Base-by-base conservation (phyloP, 2,329 filamentous ascomycete genomes). In the Rachicladosporium sp. region DNA sequence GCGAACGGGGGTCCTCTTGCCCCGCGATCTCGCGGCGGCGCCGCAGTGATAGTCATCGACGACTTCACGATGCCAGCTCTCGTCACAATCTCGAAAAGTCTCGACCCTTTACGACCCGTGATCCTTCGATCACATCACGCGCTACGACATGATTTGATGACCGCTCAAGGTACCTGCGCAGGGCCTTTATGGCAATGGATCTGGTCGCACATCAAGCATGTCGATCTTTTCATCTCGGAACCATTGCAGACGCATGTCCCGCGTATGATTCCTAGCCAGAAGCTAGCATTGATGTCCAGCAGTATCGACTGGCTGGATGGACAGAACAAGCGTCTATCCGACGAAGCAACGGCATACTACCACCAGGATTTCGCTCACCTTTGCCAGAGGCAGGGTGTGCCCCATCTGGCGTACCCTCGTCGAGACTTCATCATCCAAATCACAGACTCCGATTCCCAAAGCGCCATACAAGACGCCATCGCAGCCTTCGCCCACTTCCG, bases 271-370 rank as follows among this genome's bases (percentile, higher is more conserved):
- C 74, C 78, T 2, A 61, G 60, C 1, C 66, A 78, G 38, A 81
- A 74, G 48, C 78, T 89, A 0, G 78, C 74, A 2, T 87, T 87
- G 56, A 67, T 89, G 55, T 83, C 83, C 3, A 84, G 84, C 8
- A 82, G 82, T 0, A 89, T 83, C 0, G 84, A 91, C 58, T 91
- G 83, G 79, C 68, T 87, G 3, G 84, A 91, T 55, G 84, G 84
- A 6, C 60, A 89, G 48, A 91, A 88, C 66, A 91, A 91, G 60
- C 61, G 67, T 15, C 69, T 89, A 58, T 73, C 73, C 43, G 67
- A 72, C 37, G 86, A 78, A 75, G 80, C 86, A 52, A 67, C 70
- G 5, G 73, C 74, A 9, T 86, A 82, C 61, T 89, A 89, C 50
- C 72, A 80, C 37, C 75, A 83, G 47, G 67, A 79, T n/a, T 85